Evolutionary conservation across 345 rosid genomes (phyloP), one percentile per base, ranked within the genome.

Genomic region (Euphorbia peplus): DNA sequence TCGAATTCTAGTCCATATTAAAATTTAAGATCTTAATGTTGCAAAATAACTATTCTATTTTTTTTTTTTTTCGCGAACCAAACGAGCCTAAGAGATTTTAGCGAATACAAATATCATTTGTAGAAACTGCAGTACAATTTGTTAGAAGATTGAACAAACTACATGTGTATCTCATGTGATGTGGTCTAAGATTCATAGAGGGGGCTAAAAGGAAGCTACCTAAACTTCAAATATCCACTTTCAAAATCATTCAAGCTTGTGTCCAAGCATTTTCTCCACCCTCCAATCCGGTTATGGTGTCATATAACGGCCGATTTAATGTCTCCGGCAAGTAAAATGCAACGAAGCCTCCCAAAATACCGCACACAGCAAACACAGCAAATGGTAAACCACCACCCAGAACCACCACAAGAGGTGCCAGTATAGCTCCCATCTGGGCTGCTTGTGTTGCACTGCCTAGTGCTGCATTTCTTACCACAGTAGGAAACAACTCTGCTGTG

Each of bases 401-500:
- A 70, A 86, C 90, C 73, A 93, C 98, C 70, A 93, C 95, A 26
- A 93, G 58, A 0, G 98, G 98, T 15, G 95, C 92, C 70, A 91
- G 63, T 18, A 93, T 91, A 14, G 98, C 98, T 29, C 98, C 97
- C 85, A 89, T 83, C 59, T 93, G 96, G 3, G 89, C 74, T 8
- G 92, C 90, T 65, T 91, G 98, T 24, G 98, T 80, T 3, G 96
- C 88, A 21, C 87, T 82, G 1, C 98, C 97, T 14, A 93, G 86
- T 0, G 98, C 96, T 0, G 92, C 97, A 50, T 91, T 93, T 76
- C 98, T 86, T 69, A 91, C 97, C 68, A 89, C 97, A 0, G 98
- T 93, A 0, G 97, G 98, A 70, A 93, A 93, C 65, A 93, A 72
- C 84, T 93, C 98, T 0, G 95, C 72, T 0, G 90, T 87, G 73